Evolutionary conservation across 2,329 filamentous ascomycete species (phyloP).

Genomic region (Stylonectria norvegica): DNA sequence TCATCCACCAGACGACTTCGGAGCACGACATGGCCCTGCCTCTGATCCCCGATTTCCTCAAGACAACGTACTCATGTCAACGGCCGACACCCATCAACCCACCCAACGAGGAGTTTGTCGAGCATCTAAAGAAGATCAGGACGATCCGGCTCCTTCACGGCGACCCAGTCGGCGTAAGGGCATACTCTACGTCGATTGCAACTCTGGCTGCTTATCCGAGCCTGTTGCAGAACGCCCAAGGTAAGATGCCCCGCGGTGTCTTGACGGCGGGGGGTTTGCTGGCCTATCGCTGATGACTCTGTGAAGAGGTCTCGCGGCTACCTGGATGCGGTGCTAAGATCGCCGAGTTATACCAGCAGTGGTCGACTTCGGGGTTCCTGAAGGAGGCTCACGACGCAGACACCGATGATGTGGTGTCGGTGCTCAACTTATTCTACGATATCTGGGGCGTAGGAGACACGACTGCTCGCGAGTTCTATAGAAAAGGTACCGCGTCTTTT

Average conservation of each 20-base stretch:
- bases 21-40: conserved; percentile 69
- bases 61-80: conserved; percentile 70
- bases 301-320: conserved; percentile 51
- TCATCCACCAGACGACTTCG: conserved; percentile 70
- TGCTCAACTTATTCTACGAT: conserved; percentile 69
- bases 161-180: conserved; percentile 76
- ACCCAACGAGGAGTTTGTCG: conserved; percentile 73
- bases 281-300: not conserved
- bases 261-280: not conserved
- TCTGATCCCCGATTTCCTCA: conserved; percentile 63
- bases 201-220: conserved; percentile 76
- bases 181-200: conserved; percentile 86
- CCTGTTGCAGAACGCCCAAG: conserved; percentile 37
- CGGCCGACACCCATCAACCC: conserved; percentile 66
- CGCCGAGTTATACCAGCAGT: conserved; percentile 74
- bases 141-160: conserved; percentile 65
- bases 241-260: too few species aligned
- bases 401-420: conserved; percentile 59
- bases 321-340: conserved; percentile 83
- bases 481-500: too few species aligned
- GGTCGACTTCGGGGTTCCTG: conserved; percentile 57
- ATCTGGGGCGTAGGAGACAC: conserved; percentile 91
- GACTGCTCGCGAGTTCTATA: conserved; percentile 78
- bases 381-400: conserved; percentile 62
- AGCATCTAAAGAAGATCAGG: conserved; percentile 70